These are phyloP conservation scores for Naganishia cerealis DNA, from an alignment of 1,284 basidiomycete species.

Conservation along the genomic window DNA sequence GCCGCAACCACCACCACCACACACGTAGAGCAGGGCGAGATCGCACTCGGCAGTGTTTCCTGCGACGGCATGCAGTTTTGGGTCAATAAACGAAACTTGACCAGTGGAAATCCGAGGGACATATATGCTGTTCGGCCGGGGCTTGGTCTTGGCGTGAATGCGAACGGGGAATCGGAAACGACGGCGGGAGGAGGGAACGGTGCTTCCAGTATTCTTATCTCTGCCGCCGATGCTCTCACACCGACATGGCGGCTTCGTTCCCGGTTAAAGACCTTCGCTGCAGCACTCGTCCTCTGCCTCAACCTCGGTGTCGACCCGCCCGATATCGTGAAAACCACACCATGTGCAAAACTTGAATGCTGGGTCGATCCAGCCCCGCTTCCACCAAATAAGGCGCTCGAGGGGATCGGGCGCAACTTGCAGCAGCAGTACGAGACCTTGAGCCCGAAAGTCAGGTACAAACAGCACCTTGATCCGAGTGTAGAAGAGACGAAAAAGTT, in stretches of 20 bases:
- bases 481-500: constrained; percentile 91
- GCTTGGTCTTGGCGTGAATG: constrained; percentile 33
- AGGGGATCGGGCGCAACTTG: constrained; percentile 62
- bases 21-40: background rate
- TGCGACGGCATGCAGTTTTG: constrained; percentile 50
- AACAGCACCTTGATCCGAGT: constrained; percentile 85
- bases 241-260: constrained; percentile 72
- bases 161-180: background rate
- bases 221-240: constrained; percentile 20
- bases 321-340: constrained; percentile 94
- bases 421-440: constrained; percentile 95
- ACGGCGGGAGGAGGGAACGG: constrained; percentile 3
- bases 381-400: constrained; percentile 76
- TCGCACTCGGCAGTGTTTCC: background rate
- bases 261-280: constrained; percentile 86
- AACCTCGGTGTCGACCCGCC: constrained; percentile 98
- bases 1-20: constrained; percentile 4
- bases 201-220: constrained; percentile 6
- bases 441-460: constrained; percentile 78
- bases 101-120: constrained; percentile 40
- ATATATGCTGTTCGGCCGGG: constrained; percentile 44
- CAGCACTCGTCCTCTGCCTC: constrained; percentile 89
- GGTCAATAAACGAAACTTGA: constrained; percentile 50
- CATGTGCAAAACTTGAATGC: constrained; percentile 90
- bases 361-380: constrained; percentile 95